Conservation (phyloP, 2,329 filamentous ascomycete genomes). For the Exophiala sideris region DNA sequence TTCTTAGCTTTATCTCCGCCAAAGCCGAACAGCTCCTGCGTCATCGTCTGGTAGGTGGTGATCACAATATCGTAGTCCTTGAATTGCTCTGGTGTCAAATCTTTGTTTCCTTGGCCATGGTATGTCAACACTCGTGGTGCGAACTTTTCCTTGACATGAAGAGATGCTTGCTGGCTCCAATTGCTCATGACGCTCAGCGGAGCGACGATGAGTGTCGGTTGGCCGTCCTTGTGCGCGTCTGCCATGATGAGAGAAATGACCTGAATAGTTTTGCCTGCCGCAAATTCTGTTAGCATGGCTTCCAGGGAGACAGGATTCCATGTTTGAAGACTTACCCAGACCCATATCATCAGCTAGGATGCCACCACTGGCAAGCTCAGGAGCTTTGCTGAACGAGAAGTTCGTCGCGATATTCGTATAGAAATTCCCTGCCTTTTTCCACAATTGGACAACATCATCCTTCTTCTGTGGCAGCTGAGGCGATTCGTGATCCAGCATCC, state of each 20-base stretch:
- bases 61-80: conserved; percentile 70
- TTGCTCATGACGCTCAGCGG: conserved; percentile 88
- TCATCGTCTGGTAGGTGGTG: conserved; percentile 77
- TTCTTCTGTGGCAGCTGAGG: conserved; percentile 63
- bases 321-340: conserved; percentile 62
- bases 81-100: conserved; percentile 55
- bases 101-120: conserved; percentile 62
- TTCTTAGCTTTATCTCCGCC: conserved; percentile 45
- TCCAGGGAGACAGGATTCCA: background rate
- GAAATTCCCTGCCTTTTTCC: conserved; percentile 56
- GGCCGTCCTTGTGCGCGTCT: conserved; percentile 36
- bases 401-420: conserved; percentile 71
- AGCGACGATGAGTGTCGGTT: conserved; percentile 70
- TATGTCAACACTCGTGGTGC: conserved; percentile 68
- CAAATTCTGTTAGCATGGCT: background rate
- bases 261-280: conserved; percentile 61
- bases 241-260: conserved; percentile 74
- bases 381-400: conserved; percentile 57
- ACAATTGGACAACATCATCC: conserved; percentile 68
- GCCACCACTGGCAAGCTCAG: conserved; percentile 70
- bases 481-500: conserved; percentile 74
- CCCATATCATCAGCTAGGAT: conserved; percentile 94
- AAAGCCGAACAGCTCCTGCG: conserved; percentile 58
- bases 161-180: conserved; percentile 75
- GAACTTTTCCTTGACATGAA: conserved; percentile 65